phyloP scores from a whole-genome alignment of 805 yeast genomes.

The Yamadazyma nakazawae region DNA sequence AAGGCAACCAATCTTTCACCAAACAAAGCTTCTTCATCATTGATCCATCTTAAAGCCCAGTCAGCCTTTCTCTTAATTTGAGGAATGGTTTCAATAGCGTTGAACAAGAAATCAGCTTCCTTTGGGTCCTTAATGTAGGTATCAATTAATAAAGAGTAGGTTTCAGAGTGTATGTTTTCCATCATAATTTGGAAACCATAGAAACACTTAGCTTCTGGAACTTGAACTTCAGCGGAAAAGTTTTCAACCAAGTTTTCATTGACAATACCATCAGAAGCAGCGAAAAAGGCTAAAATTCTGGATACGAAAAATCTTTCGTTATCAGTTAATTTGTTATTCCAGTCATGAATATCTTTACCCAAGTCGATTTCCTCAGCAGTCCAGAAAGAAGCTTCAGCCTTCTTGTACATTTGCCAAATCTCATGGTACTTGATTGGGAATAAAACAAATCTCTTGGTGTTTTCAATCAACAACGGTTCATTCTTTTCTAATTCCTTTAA shows the following conservation, averaged over 20 bases:
- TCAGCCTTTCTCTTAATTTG: constrained; percentile 96
- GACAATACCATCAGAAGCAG: constrained; percentile 98
- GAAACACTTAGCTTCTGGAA: constrained; percentile 97
- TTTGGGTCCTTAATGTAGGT: constrained; percentile 94
- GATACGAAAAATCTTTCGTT: constrained; percentile 92
- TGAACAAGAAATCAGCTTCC: constrained; percentile 85
- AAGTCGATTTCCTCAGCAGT: constrained; percentile 98
- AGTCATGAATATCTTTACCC: constrained; percentile 85
- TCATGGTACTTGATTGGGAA: constrained; percentile 97
- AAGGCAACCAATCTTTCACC: constrained; percentile 97
- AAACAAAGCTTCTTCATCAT: constrained; percentile 80
- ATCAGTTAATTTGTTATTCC: constrained; percentile 86
- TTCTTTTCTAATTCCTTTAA: constrained; percentile 75
- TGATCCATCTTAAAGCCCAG: constrained; percentile 98
- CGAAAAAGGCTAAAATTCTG: constrained; percentile 93
- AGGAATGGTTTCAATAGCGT: constrained; percentile 95
- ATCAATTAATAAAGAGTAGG: constrained; percentile 91
- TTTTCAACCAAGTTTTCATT: constrained; percentile 97
- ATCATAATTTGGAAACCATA: constrained; percentile 99
- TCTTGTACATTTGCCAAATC: constrained; percentile 98
- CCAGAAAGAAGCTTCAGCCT: constrained; percentile 99
- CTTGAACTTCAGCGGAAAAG: constrained; percentile 94
- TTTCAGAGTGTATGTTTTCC: constrained; percentile 98
- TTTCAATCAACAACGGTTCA: constrained; percentile 85
- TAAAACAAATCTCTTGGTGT: constrained; percentile 83